Conservation (phyloP, 1,284 basidiomycete species). For the Irpex sp. region DNA sequence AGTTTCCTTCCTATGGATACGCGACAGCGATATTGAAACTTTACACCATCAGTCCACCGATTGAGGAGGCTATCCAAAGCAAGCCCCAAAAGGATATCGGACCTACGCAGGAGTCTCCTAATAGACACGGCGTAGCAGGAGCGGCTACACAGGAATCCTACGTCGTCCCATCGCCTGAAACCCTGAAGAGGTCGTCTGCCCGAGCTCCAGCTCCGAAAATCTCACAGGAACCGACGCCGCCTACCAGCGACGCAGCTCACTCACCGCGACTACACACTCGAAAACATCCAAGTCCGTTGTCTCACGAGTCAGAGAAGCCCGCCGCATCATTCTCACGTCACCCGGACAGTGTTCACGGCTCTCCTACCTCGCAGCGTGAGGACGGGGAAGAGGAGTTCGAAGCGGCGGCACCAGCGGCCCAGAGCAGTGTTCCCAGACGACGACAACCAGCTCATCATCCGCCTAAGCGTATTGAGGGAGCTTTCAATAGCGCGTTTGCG, state of each 20-base stretch:
- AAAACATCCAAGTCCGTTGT: background rate
- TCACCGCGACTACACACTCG: background rate
- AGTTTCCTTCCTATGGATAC: too few relatives aligned
- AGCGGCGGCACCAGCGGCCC: background rate
- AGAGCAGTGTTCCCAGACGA: background rate
- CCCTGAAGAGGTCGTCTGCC: background rate
- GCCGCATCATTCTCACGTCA: background rate
- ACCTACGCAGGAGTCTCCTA: too few relatives aligned
- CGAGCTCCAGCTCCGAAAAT: background rate
- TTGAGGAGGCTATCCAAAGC: too few relatives aligned
- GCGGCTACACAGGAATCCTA: background rate
- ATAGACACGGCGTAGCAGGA: too few relatives aligned
- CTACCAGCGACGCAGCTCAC: slow-evolving; percentile 5
- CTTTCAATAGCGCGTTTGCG: slow-evolving; percentile 22
- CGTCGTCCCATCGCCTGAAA: slow-evolving; percentile 1
- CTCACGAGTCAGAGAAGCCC: too few relatives aligned
- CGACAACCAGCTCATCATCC: slow-evolving; percentile 12
- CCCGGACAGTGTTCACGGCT: too few relatives aligned
- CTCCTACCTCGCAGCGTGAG: background rate
- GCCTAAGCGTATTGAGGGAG: slow-evolving; percentile 21
- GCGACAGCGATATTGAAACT: too few relatives aligned
- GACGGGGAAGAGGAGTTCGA: slow-evolving; percentile 12
- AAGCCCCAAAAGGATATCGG: too few relatives aligned
- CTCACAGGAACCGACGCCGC: slow-evolving; percentile 12
- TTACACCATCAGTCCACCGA: too few relatives aligned